These are phyloP conservation scores for Sporisorium sorghi DNA, from an alignment of 1,284 basidiomycete species.

Conservation along the genomic window DNA sequence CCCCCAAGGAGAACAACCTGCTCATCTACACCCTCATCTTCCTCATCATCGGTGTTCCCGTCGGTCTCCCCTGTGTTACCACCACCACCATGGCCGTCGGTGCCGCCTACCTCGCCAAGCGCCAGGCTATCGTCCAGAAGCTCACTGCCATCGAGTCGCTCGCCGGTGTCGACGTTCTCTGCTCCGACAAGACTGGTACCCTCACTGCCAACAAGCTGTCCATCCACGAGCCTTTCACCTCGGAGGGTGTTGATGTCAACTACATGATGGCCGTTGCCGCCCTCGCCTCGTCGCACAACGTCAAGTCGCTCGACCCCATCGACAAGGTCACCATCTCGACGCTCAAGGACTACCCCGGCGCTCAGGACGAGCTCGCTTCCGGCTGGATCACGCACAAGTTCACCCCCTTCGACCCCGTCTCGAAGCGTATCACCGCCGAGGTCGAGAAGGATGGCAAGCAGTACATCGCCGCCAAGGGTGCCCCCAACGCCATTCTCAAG, in stretches of 20 bases:
- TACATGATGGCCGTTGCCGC: constrained; percentile 74
- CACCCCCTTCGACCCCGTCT: constrained; percentile 74
- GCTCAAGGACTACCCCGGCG: constrained; percentile 74
- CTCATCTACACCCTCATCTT: constrained; percentile 73
- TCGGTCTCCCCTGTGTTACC: constrained; percentile 74
- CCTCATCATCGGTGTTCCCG: constrained; percentile 74
- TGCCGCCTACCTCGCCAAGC: constrained; percentile 74
- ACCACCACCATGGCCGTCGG: constrained; percentile 74
- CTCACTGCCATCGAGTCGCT: constrained; percentile 75
- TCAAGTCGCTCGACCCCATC: constrained; percentile 74
- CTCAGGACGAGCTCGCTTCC: constrained; percentile 72
- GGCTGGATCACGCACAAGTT: constrained; percentile 75
- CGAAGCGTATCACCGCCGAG: constrained; percentile 75
- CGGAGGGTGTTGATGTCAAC: constrained; percentile 71
- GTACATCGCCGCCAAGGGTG: constrained; percentile 74
- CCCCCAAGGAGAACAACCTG: constrained; percentile 72
- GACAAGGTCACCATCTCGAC: constrained; percentile 75
- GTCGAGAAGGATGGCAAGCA: constrained; percentile 73
- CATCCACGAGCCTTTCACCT: constrained; percentile 73
- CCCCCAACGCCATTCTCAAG: constrained; percentile 74
- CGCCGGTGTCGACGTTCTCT: constrained; percentile 75
- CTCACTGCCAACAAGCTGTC: constrained; percentile 75
- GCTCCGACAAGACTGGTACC: constrained; percentile 75
- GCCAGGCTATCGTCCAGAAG: constrained; percentile 76
- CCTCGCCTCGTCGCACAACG: constrained; percentile 74